Conservation (phyloP, 495 filamentous ascomycete genomes). For the Clohesyomyces aquaticus region DNA sequence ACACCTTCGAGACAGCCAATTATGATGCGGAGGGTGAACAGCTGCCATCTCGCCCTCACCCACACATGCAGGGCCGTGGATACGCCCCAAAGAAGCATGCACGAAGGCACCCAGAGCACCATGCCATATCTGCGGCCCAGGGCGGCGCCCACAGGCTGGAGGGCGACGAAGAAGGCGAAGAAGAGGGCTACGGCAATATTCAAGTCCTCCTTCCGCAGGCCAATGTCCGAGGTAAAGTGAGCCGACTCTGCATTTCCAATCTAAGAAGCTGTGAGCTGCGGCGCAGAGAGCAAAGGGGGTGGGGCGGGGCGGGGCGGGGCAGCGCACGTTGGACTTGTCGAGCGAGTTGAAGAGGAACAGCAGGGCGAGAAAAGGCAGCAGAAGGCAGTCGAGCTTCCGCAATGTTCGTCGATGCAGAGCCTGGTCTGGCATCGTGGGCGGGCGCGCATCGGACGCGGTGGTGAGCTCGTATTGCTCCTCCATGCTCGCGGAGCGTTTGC, state of each 20-base stretch:
- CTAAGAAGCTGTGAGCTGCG: conserved; percentile 7
- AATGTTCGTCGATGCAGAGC: conserved; percentile 40
- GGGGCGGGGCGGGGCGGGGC: neutral
- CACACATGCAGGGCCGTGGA: conserved; percentile 54
- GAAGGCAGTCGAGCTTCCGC: conserved; percentile 52
- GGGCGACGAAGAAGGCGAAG: conserved; percentile 59
- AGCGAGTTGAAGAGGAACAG: conserved; percentile 58
- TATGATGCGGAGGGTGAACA: conserved; percentile 50
- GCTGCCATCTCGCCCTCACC: conserved; percentile 45
- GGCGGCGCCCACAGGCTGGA: conserved; percentile 61
- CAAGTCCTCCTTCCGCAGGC: conserved; percentile 52
- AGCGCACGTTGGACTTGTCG: conserved; percentile 53
- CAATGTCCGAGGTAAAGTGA: conserved; percentile 55
- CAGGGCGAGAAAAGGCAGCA: conserved; percentile 57
- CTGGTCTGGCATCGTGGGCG: conserved; percentile 10
- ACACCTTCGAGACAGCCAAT: conserved; percentile 52
- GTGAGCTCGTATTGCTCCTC: conserved; percentile 14
- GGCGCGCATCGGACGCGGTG: neutral
- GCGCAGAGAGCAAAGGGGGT: neutral
- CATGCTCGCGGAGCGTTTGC: too few species aligned
- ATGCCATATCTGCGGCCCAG: conserved; percentile 58
- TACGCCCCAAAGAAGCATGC: conserved; percentile 61
- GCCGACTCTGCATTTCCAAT: conserved; percentile 59
- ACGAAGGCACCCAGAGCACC: conserved; percentile 56
- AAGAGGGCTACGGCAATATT: conserved; percentile 60